These are phyloP conservation scores for Phytopythium boreale DNA, from an alignment of 352 stramenopile species.

Conservation along the genomic window DNA sequence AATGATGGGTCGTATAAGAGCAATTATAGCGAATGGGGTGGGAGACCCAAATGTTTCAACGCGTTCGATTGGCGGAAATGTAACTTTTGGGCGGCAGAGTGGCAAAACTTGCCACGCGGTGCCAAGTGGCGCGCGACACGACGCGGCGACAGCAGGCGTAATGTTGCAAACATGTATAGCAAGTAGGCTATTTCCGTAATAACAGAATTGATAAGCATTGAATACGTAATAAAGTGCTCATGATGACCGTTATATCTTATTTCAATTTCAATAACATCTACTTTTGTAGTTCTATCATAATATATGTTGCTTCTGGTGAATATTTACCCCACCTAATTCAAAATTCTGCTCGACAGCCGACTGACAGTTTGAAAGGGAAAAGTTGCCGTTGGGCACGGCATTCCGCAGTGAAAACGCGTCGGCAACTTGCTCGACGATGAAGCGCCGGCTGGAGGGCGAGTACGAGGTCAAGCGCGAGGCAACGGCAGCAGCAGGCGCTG, in stretches of 20 bases:
- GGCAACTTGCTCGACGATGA: slow-evolving; percentile 21
- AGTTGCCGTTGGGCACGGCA: slow-evolving; percentile 7
- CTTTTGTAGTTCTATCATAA: neutral
- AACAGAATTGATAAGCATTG: too few species aligned
- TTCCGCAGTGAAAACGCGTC: neutral
- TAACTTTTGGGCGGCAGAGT: neutral
- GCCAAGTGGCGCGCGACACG: slow-evolving; percentile 9
- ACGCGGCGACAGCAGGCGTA: slow-evolving; percentile 4
- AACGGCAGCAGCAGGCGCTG: neutral
- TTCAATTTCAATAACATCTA: neutral
- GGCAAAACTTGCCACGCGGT: slow-evolving; percentile 8
- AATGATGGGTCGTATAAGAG: neutral
- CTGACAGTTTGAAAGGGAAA: neutral
- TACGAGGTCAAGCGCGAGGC: slow-evolving; percentile 13
- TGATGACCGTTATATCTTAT: too few species aligned
- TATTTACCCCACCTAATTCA: neutral
- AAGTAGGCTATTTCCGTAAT: neutral
- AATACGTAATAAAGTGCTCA: neutral
- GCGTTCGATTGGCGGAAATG: neutral
- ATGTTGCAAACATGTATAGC: slow-evolving; percentile 12
- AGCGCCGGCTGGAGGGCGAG: slow-evolving; percentile 30
- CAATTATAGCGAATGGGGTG: too few species aligned
- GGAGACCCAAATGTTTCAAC: too few species aligned
- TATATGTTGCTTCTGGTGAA: neutral
- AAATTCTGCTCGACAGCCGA: neutral